phyloP scores from a whole-genome alignment of 495 filamentous ascomycete genomes.

The Penicillium psychrofluorescens region DNA sequence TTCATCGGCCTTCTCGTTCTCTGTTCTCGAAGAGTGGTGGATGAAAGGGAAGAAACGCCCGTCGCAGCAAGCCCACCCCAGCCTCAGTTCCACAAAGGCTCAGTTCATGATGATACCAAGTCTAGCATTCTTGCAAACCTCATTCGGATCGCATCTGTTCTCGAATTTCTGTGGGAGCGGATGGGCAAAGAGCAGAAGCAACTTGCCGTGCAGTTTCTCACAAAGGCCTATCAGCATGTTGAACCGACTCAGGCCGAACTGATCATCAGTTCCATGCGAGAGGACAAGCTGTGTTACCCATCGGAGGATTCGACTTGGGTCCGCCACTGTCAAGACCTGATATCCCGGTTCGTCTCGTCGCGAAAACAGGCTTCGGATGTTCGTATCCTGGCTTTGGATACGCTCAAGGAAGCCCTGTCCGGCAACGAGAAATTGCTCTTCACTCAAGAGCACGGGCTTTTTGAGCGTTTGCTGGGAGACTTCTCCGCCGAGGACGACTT shows the following conservation, averaged over 20 bases:
- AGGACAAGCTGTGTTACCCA: constrained; percentile 57
- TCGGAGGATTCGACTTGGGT: constrained; percentile 58
- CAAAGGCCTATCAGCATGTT: constrained; percentile 30
- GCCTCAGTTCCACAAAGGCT: constrained; percentile 9
- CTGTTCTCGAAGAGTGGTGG: constrained; percentile 56
- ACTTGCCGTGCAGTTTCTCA: constrained; percentile 29
- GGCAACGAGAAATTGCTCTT: constrained; percentile 33
- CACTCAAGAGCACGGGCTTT: constrained; percentile 28
- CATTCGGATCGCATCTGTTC: constrained; percentile 29
- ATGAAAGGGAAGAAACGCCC: constrained; percentile 16
- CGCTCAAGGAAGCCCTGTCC: constrained; percentile 58
- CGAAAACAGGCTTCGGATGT: constrained; percentile 55
- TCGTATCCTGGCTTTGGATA: constrained; percentile 59
- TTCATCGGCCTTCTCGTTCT: constrained; percentile 46
- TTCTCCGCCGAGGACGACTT: constrained; percentile 42
- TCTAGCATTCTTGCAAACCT: constrained; percentile 33
- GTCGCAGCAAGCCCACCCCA: constrained; percentile 15
- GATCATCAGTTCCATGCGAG: constrained; percentile 30
- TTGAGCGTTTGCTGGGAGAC: constrained; percentile 33
- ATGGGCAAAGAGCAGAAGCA: constrained; percentile 31
- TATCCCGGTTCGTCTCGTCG: constrained; percentile 60
- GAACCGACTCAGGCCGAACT: constrained; percentile 38
- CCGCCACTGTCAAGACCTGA: constrained; percentile 50
- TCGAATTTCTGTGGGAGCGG: constrained; percentile 37
- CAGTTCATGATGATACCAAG: constrained; percentile 26